Evolutionary conservation across 1,284 basidiomycete species (phyloP).

Genomic region (Naganishia liquefaciens): DNA sequence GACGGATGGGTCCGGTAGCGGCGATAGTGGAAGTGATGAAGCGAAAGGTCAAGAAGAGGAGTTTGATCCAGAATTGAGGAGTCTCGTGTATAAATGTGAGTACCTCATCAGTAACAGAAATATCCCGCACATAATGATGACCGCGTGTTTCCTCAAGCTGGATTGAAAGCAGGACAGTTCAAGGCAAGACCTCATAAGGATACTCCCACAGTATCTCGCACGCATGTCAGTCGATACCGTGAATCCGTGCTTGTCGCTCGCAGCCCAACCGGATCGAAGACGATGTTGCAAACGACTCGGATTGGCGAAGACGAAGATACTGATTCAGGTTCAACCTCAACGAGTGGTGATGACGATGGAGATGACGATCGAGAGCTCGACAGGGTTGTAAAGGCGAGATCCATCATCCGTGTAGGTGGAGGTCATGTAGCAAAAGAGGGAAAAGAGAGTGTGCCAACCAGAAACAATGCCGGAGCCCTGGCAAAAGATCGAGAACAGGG

Average conservation of each 20-base stretch:
- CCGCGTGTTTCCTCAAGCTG: background rate
- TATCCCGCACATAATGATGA: background rate
- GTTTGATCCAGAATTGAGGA: conserved; percentile 12
- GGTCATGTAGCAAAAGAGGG: background rate
- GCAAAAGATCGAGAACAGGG: conserved; percentile 7
- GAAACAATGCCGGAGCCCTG: background rate
- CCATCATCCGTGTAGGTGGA: no score
- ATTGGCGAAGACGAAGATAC: background rate
- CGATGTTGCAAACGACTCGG: background rate
- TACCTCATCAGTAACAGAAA: no score
- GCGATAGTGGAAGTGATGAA: background rate
- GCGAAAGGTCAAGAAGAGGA: conserved; percentile 18
- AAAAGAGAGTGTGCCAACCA: conserved; percentile 7
- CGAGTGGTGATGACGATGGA: conserved; percentile 1
- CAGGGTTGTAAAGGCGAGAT: no score
- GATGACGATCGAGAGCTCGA: background rate
- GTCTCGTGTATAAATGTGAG: background rate
- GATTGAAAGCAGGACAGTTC: background rate
- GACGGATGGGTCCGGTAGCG: background rate
- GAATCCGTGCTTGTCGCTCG: no score
- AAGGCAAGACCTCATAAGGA: background rate
- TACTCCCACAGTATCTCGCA: conserved; percentile 15
- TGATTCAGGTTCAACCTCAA: background rate
- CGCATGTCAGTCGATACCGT: background rate
- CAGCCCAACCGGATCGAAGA: background rate